These are phyloP conservation scores for Leccinum sublutescens DNA, from an alignment of 768 basidiomycete species.

Conservation along the genomic window DNA sequence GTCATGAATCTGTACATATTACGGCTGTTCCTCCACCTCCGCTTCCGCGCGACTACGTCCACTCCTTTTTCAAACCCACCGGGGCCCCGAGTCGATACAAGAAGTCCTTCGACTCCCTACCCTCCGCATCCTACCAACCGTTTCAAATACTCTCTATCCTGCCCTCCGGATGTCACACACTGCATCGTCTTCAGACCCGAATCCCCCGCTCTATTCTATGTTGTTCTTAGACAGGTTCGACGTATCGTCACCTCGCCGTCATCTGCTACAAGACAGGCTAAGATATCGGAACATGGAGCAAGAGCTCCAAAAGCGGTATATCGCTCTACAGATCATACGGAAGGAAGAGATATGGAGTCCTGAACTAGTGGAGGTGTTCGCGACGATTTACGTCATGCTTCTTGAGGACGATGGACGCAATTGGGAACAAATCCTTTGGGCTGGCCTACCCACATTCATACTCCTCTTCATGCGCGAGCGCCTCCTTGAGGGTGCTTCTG, in stretches of 20 bases:
- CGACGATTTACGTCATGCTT: conserved; percentile 56
- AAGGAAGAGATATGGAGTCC: conserved; percentile 36
- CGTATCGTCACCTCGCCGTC: conserved; percentile 38
- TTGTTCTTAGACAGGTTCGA: conserved; percentile 53
- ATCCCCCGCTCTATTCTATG: conserved; percentile 36
- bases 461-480: conserved; percentile 38
- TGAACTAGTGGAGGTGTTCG: conserved; percentile 43
- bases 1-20: conserved; percentile 27
- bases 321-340: conserved; percentile 45
- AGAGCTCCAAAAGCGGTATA: conserved; percentile 47
- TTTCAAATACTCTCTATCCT: conserved; percentile 32
- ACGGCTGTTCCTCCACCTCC: conserved; percentile 14
- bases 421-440: conserved; percentile 44
- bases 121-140: conserved; percentile 34
- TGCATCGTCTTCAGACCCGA: conserved; percentile 21
- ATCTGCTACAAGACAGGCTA: conserved; percentile 31
- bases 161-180: conserved; percentile 35
- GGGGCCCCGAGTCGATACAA: conserved; percentile 32
- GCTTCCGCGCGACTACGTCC: conserved; percentile 31
- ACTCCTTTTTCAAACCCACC: conserved; percentile 31
- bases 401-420: conserved; percentile 55
- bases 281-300: conserved; percentile 35
- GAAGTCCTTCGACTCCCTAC: conserved; percentile 35
- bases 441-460: conserved; percentile 42
- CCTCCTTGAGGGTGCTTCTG: conserved; percentile 37